A percentile compares a stretch with the other conserved stretches of the same genome.
phyloP scores from a whole-genome alignment of 2,329 filamentous ascomycete species.

The Colletotrichum horii region DNA sequence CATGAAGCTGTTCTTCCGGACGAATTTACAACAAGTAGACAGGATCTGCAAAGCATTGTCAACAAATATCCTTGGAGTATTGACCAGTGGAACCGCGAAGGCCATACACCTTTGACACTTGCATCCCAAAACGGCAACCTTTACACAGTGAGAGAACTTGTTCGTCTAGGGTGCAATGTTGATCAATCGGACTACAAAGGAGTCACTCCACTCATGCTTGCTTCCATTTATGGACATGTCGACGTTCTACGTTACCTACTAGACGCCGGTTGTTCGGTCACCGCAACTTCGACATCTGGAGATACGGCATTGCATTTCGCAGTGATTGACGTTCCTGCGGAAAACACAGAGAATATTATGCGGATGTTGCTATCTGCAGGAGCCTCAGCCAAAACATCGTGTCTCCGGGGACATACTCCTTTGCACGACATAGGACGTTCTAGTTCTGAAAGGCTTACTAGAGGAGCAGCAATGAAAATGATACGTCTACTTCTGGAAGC shows the following conservation, averaged over 20 bases:
- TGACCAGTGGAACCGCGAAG: background rate
- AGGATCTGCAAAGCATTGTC: background rate
- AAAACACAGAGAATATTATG: background rate
- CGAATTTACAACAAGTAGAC: rapidly evolving
- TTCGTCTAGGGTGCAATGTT: background rate
- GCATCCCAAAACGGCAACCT: background rate
- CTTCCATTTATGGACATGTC: rapidly evolving
- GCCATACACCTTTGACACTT: background rate
- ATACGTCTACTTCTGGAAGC: background rate
- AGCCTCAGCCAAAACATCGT: background rate
- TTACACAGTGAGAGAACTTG: background rate
- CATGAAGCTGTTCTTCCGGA: background rate
- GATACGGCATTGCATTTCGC: background rate
- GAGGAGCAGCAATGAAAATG: rapidly evolving
- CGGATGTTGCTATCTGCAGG: background rate
- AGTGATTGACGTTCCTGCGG: too few species aligned
- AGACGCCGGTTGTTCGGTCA: background rate
- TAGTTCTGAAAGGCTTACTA: too few species aligned
- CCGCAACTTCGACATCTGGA: rapidly evolving
- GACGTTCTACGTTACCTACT: background rate
- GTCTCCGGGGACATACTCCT: rapidly evolving
- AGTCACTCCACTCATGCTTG: background rate
- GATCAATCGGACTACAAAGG: background rate
- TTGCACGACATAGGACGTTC: background rate
- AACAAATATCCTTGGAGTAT: background rate